Evolutionary conservation across 228 moss, liverwort and hornwort species (phyloP), one percentile per base, ranked within the genome.

Genomic region (Sphagnum fallax): DNA sequence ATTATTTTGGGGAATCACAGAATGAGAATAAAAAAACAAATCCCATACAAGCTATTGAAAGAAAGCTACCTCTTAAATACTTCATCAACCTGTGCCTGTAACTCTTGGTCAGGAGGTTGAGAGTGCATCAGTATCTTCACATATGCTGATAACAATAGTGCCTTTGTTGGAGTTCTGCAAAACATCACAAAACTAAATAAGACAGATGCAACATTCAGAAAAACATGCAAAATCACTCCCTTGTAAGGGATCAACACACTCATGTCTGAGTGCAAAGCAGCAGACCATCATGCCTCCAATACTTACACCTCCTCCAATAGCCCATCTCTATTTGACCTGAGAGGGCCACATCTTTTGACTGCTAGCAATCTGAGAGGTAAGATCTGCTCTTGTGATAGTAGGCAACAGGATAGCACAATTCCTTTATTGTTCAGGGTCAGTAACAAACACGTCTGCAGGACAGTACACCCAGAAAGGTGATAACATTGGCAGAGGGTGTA

Each of bases 121-220:
- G 91, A 93, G 67, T 97, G 96, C 92, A 97, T 89, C 77, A 89
- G 67, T 52, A 97, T 81, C 74, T 97, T 97, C 78, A 93, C 89
- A 80, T 88, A 93, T 5, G 96, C 89, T 71, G 93, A 97, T 47
- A 97, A 74, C 62, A 97, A 76, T 74, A 97, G 80, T 49, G 93
- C 93, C 79, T 93, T 97, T 6, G 96, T 88, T 69, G 91, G 76
- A 69, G 89, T 91, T 76, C 96, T 97, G 93, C 69, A 78, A 64
- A 52, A 32, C 32, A 32, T 59, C 10, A 48, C 60, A 18, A 65
- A 51, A 8, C 53, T 3, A 55, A 12, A 55, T 55, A 1, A 55
- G 55, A 55, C 9, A 55, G 12, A 8, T 8, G 55, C 12, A 55
- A 55, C 8, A 55, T 55, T 5, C 49, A 9, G 6, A 14, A 14